Conservation (phyloP, 2,329 filamentous ascomycete genomes). For the Arachnopeziza araneosa region DNA sequence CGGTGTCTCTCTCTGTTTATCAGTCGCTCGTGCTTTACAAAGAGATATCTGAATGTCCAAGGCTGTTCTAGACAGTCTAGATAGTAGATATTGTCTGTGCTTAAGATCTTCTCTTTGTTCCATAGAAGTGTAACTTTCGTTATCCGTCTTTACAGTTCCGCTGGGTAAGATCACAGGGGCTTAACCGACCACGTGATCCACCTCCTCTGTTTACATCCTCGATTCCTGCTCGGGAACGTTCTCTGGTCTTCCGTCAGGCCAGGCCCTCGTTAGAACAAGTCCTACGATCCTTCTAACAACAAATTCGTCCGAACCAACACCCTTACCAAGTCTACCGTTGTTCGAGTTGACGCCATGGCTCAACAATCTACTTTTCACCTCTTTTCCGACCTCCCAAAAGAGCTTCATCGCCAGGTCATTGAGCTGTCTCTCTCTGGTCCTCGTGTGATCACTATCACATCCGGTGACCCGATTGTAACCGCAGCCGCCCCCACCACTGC, state of each 20-base stretch:
- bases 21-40: too few species aligned
- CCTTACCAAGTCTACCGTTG: too few species aligned
- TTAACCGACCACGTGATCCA: not conserved
- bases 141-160: too few species aligned
- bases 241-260: not conserved
- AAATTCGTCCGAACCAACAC: too few species aligned
- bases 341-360: not conserved
- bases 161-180: not conserved
- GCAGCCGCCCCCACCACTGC: not conserved
- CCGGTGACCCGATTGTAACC: not conserved
- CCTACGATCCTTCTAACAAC: too few species aligned
- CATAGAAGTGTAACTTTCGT: too few species aligned
- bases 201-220: not conserved
- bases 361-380: not conserved
- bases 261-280: too few species aligned
- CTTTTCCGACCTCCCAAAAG: not conserved
- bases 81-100: too few species aligned
- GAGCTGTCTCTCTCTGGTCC: not conserved
- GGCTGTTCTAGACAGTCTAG: too few species aligned
- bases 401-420: not conserved
- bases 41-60: too few species aligned
- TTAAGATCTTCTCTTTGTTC: too few species aligned
- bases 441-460: not conserved
- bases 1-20: too few species aligned
- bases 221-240: not conserved